These are phyloP conservation scores for bread wheat (Triticum aestivum) DNA, from an alignment of 176 grass and related monocot genomes.

Conservation along the genomic window IWGSC_CS_RefSeq_v2.1 NC_057795.1:556167209-556167708, in stretches of 20 bases:
- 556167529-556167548: neutral
- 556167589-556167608: slow-evolving; percentile 9
- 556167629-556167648: slow-evolving; percentile 56
- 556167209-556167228: neutral
- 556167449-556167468: too few relatives aligned
- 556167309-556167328: neutral
- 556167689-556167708: slow-evolving; percentile 63
- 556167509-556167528: neutral
- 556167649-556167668: slow-evolving; percentile 58
- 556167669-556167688: slow-evolving; percentile 71
- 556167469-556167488: neutral
- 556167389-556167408: neutral
- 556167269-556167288: neutral
- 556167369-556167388: neutral
- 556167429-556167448: too few relatives aligned
- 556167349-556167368: neutral
- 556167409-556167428: neutral
- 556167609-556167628: slow-evolving; percentile 7
- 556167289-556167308: neutral
- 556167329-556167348: neutral
- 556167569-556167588: neutral
- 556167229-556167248: neutral
- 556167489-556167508: neutral
- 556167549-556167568: neutral
- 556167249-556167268: neutral